Evolutionary conservation across 352 stramenopile species (phyloP).

Genomic region (Globisporangium cylindrosporum): DNA sequence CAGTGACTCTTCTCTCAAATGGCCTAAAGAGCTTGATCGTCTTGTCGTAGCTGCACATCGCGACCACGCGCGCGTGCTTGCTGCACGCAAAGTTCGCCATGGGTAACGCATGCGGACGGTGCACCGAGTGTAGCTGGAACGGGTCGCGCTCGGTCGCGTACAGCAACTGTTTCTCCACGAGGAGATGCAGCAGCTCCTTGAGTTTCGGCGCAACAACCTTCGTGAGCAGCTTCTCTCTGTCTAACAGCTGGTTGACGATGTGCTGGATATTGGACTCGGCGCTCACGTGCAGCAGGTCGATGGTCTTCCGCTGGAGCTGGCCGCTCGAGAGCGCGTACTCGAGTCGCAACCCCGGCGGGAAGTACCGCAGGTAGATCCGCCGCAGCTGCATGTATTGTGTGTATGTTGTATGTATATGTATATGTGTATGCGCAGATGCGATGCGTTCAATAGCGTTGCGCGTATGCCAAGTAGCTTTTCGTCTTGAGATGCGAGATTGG

Average conservation of each 20-base stretch:
- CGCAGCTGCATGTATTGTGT: slow-evolving; percentile 50
- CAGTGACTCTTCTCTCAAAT: slow-evolving; percentile 30
- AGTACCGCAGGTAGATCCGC: slow-evolving; percentile 73
- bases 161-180: slow-evolving; percentile 71
- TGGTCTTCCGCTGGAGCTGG: slow-evolving; percentile 43
- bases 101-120: slow-evolving; percentile 56
- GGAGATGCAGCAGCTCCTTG: slow-evolving; percentile 56
- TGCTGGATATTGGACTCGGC: slow-evolving; percentile 65
- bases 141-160: slow-evolving; percentile 23
- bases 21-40: slow-evolving; percentile 53
- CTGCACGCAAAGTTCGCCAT: slow-evolving; percentile 73
- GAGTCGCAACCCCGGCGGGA: slow-evolving; percentile 61
- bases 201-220: slow-evolving; percentile 40
- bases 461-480: not conserved
- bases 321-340: slow-evolving; percentile 55
- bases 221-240: slow-evolving; percentile 59
- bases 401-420: not conserved
- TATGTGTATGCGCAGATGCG: too few relatives aligned
- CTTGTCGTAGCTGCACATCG: slow-evolving; percentile 76
- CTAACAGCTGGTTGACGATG: slow-evolving; percentile 46
- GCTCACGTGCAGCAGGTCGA: slow-evolving; percentile 65
- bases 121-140: slow-evolving; percentile 35
- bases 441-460: not conserved
- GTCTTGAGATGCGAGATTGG: not conserved
- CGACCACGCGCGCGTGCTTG: slow-evolving; percentile 60